Evolutionary conservation across 2,329 filamentous ascomycete genomes (phyloP).

Genomic region (Fusarium euwallaceae): DNA sequence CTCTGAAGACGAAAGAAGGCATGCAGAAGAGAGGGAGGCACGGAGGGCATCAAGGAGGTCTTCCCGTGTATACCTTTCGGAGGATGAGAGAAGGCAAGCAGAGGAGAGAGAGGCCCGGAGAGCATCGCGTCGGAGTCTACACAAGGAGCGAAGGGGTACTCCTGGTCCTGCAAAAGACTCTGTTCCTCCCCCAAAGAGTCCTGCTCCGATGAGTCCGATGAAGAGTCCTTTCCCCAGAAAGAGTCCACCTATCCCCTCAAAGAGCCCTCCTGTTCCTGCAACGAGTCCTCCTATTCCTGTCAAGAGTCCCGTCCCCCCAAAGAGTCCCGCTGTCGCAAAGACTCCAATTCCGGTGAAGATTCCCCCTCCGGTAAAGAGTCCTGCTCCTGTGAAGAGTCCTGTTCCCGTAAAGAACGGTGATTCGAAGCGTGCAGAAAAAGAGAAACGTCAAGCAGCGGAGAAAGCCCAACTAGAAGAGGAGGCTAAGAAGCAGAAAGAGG

Average conservation of each 20-base stretch:
- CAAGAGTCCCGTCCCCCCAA: not conserved
- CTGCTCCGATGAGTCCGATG: not conserved
- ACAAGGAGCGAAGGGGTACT: constrained; percentile 4
- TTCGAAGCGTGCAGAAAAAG: constrained; percentile 3
- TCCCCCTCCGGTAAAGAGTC: not conserved
- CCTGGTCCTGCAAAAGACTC: not conserved
- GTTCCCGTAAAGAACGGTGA: not conserved
- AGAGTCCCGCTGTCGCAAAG: not conserved
- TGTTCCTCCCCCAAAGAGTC: not conserved
- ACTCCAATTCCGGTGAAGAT: not conserved
- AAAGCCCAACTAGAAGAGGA: constrained; percentile 4
- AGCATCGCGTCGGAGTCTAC: constrained; percentile 1
- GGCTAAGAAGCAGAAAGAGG: not conserved
- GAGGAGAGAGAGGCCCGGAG: constrained; percentile 11
- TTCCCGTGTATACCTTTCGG: not conserved
- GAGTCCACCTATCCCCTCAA: not conserved
- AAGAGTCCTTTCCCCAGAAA: not conserved
- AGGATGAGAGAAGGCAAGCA: constrained; percentile 12
- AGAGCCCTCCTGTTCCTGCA: not conserved
- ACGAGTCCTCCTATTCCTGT: not conserved
- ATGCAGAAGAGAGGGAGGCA: constrained; percentile 8
- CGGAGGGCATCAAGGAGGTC: not conserved
- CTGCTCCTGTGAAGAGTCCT: not conserved
- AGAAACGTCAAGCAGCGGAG: not conserved
- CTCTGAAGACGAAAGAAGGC: constrained; percentile 2